Evolutionary conservation across 306 rosid species (phyloP), one percentile per base, ranked within the genome.

Genomic region (Prunus mira): DNA sequence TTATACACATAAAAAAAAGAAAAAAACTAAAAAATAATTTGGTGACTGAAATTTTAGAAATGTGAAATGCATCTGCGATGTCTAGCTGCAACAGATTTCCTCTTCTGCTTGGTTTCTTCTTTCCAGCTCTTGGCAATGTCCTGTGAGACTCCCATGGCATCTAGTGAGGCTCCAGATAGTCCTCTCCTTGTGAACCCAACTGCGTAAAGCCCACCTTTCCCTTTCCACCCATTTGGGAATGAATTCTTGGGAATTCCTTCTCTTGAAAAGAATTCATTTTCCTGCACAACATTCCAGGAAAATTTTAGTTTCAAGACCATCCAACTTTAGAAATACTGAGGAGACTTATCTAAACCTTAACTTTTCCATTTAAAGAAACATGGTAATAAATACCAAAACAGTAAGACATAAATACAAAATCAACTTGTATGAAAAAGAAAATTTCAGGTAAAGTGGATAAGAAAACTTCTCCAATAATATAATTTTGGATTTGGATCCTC

Each of bases 131-230:
- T 89, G 72, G 97, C 88, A 73, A 95, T 92, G 88, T 95, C 98
- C 38, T 88, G 92, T 52, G 97, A 87, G 8, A 95, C 98, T 78
- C 88, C 89, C 22, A 90, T 83, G 60, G 97, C 98, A 78, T 92
- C 98, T 65, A 88, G 79, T 54, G 96, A 88, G 15, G 98, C 96
- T 54, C 98, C 98, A 47, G 98, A 87, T 2, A 95, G 80, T 41
- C 98, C 97, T 83, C 84, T 95, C 79, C 91, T 87, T 73, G 98
- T 90, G 78, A 95, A 95, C 72, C 98, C 98, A 62, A 95, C 98
- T 3, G 97, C 97, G 72, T 92, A 95, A 0, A 95, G 88, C 27
- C 97, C 97, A 49, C 65, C 87, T 27, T 89, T 95, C 18, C 97
- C 96, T 82, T 92, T 95, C 98, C 97, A 95, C 9, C 97, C 96